Conservation (phyloP, 306 rosid species). For the Urtica urens region DNA sequence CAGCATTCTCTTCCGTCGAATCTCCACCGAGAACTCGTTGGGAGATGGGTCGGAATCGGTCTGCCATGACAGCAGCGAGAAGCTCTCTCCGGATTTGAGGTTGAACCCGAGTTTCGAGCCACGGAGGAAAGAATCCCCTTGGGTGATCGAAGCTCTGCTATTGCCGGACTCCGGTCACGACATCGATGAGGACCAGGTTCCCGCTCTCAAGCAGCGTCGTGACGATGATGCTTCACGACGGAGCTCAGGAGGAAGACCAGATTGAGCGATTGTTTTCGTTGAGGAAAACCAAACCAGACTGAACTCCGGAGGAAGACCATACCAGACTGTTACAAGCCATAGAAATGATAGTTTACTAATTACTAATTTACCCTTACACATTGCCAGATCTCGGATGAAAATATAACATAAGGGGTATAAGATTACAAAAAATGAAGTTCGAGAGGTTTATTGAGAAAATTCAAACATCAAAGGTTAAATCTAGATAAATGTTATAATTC, state of each 20-base stretch:
- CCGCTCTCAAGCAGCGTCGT: constrained; percentile 33
- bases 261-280: constrained; percentile 13
- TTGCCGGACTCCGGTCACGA: not conserved
- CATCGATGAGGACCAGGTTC: constrained; percentile 18
- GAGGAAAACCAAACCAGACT: constrained; percentile 33
- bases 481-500: too few species aligned
- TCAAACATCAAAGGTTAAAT: too few species aligned
- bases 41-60: constrained; percentile 25
- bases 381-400: too few species aligned
- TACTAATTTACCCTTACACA: too few species aligned
- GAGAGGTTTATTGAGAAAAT: too few species aligned
- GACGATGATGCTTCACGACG: constrained; percentile 10
- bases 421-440: too few species aligned
- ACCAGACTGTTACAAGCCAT: not conserved
- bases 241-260: constrained; percentile 26
- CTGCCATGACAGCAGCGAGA: constrained; percentile 27
- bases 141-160: constrained; percentile 47
- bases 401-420: too few species aligned
- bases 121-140: constrained; percentile 24
- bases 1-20: constrained; percentile 19
- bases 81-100: constrained; percentile 19
- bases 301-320: constrained; percentile 4
- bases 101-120: constrained; percentile 17
- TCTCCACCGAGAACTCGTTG: constrained; percentile 14
- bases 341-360: too few species aligned